Conservation (phyloP, 2,329 filamentous ascomycete species). For the Dactylellina drechsleri region DNA sequence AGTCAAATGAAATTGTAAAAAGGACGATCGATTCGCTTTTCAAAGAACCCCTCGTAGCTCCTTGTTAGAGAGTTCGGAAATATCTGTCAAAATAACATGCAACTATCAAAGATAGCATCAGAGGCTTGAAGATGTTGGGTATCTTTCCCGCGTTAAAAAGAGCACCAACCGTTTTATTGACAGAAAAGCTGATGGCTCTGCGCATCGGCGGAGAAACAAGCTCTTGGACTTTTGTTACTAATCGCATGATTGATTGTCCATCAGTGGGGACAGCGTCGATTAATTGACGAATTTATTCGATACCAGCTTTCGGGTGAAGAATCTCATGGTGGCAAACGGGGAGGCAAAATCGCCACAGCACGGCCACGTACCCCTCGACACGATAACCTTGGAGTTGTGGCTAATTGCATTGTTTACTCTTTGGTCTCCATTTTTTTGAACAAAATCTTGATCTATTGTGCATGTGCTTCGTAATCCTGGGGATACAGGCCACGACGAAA, state of each 20-base stretch:
- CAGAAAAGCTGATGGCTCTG: background rate
- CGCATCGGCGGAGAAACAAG: background rate
- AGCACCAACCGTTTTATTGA: background rate
- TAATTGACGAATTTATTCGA: background rate
- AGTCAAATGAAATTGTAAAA: background rate
- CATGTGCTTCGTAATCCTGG: no score
- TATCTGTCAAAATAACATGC: conserved; percentile 3
- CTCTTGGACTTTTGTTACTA: background rate
- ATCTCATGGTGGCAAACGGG: conserved; percentile 17
- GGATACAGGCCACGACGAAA: no score
- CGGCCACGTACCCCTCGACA: conserved; percentile 17
- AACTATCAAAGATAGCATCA: conserved; percentile 3
- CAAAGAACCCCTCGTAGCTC: background rate
- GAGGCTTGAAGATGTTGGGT: background rate
- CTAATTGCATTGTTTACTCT: background rate
- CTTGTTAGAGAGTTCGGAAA: background rate
- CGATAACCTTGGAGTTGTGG: background rate
- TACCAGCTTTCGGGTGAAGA: background rate
- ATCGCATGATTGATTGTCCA: background rate
- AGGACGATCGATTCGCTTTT: background rate
- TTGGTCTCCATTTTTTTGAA: no score
- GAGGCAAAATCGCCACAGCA: conserved; percentile 17
- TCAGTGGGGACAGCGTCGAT: conserved; percentile 5
- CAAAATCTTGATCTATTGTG: no score
- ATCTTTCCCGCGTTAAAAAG: background rate